Conservation (phyloP, 2,329 filamentous ascomycete genomes). For the Ophiostoma angusticollis region DNA sequence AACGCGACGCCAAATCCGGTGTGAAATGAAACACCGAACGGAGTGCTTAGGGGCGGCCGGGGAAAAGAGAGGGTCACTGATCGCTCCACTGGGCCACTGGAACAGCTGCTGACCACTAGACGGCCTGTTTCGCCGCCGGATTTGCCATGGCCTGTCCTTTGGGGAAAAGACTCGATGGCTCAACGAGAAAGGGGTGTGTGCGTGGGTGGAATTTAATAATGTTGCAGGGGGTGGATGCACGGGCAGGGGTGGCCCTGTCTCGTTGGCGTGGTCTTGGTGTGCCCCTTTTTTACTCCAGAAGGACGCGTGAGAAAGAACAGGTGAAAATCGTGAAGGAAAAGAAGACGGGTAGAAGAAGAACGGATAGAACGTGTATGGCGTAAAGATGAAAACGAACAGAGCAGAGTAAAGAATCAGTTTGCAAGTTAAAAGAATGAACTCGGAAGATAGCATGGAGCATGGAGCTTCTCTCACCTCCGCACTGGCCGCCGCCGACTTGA, state of each 20-base stretch:
- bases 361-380: neutral
- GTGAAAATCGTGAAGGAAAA: neutral
- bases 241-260: conserved; percentile 5
- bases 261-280: conserved; percentile 1
- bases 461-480: neutral
- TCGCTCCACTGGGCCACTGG: too few species aligned
- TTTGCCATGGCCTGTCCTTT: conserved; percentile 1
- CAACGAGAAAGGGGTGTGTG: too few species aligned
- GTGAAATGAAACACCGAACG: conserved; percentile 2
- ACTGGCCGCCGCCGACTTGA: too few species aligned
- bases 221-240: conserved; percentile 1
- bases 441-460: neutral
- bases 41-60: conserved; percentile 3
- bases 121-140: neutral
- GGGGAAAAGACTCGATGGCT: too few species aligned
- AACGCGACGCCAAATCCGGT: conserved; percentile 1
- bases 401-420: neutral
- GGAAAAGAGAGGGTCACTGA: neutral
- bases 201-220: too few species aligned
- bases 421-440: neutral
- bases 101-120: too few species aligned
- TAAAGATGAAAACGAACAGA: neutral
- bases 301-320: too few species aligned
- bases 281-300: conserved; percentile 6
- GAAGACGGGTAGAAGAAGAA: neutral